A percentile compares a stretch with the other conserved stretches of the same genome.
Evolutionary conservation across 169 alveolate species (phyloP).

Genomic region (Cryptosporidium sp.): DNA sequence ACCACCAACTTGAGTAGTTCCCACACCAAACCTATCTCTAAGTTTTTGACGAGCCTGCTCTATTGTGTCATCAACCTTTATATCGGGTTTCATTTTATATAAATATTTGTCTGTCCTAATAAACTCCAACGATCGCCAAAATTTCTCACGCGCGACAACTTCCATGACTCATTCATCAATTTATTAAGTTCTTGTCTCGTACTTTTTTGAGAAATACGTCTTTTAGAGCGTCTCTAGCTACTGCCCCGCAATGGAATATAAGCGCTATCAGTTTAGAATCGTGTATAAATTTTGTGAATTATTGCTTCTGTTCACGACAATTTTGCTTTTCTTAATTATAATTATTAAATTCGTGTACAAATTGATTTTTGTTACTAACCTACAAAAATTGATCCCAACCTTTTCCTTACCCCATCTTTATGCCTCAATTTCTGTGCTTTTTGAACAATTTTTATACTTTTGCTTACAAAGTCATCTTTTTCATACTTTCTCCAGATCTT

Average conservation of each 20-base stretch:
- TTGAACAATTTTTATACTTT: conserved; percentile 15
- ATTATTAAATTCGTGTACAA: not conserved
- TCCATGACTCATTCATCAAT: conserved; percentile 26
- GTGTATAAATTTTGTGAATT: not conserved
- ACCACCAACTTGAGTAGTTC: conserved; percentile 94
- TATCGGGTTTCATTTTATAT: conserved; percentile 88
- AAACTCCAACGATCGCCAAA: conserved; percentile 11
- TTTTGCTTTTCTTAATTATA: too few species aligned
- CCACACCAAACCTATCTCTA: conserved; percentile 91
- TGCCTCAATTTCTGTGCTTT: conserved; percentile 52
- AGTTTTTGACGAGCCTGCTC: conserved; percentile 92
- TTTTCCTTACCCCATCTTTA: conserved; percentile 44
- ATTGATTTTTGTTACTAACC: not conserved
- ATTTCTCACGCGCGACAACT: conserved; percentile 60
- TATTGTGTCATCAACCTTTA: conserved; percentile 86
- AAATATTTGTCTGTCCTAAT: conserved; percentile 6
- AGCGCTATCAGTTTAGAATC: not conserved
- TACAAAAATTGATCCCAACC: conserved; percentile 61
- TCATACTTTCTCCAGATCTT: conserved; percentile 46
- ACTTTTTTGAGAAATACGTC: conserved; percentile 40
- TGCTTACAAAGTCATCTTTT: conserved; percentile 34
- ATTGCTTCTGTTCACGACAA: not conserved
- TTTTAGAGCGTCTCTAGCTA: conserved; percentile 42
- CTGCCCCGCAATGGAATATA: conserved; percentile 30
- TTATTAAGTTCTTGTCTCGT: conserved; percentile 59